Evolutionary conservation across 495 filamentous ascomycete species (phyloP).

Genomic region (Penicillium cinerascens): DNA sequence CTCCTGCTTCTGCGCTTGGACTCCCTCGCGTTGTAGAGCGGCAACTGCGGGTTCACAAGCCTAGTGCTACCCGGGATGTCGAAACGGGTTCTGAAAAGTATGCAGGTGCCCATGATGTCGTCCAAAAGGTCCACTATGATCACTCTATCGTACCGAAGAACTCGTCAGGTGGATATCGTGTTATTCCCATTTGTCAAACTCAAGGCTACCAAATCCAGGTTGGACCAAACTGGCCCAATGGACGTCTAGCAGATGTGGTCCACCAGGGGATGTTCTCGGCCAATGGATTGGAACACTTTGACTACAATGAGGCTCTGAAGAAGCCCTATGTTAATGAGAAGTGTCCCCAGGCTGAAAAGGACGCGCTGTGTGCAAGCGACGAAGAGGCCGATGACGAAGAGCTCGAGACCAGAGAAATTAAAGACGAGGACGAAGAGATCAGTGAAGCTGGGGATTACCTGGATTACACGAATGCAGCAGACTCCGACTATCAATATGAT

Average conservation of each 20-base stretch:
- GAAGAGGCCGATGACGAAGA: not conserved
- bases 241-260: not conserved
- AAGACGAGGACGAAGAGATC: not conserved
- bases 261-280: not conserved
- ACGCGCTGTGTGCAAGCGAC: not conserved
- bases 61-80: not conserved
- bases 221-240: slow-evolving; percentile 4
- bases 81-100: not conserved
- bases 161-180: not conserved
- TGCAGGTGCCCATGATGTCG: slow-evolving; percentile 3
- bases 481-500: not conserved
- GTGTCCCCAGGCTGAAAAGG: not conserved
- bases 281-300: not conserved
- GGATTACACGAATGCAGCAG: not conserved
- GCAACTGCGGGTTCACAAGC: slow-evolving; percentile 5
- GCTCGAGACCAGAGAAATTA: not conserved
- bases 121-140: slow-evolving; percentile 6
- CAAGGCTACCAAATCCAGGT: slow-evolving; percentile 11
- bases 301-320: not conserved
- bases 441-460: not conserved
- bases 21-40: slow-evolving; percentile 6
- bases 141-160: slow-evolving; percentile 3
- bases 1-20: slow-evolving; percentile 11
- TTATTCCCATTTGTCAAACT: slow-evolving; percentile 5
- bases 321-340: not conserved